Evolutionary conservation across 2,329 filamentous ascomycete genomes (phyloP).

Genomic region (Botryotinia narcissicola): DNA sequence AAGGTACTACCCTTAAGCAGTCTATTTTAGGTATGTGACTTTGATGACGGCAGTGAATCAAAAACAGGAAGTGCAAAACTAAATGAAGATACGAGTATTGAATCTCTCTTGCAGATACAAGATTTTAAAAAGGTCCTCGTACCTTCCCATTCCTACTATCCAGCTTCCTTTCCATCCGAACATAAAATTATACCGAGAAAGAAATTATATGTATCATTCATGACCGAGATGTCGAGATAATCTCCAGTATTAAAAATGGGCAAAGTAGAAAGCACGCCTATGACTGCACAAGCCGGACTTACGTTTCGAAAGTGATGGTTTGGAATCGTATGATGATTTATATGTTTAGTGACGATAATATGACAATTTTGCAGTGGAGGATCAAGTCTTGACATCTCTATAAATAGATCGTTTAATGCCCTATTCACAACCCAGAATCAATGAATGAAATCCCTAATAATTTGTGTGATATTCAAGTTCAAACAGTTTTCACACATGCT

Average conservation of each 20-base stretch:
- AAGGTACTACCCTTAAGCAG: fast-evolving
- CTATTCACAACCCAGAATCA: background rate
- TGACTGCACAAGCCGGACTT: too few species aligned
- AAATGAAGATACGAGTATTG: background rate
- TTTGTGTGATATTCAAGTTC: background rate
- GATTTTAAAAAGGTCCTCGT: background rate
- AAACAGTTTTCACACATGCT: fast-evolving
- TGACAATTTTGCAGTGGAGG: background rate
- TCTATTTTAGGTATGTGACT: fast-evolving
- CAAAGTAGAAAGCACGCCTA: background rate
- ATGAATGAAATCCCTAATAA: background rate
- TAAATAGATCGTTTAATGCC: background rate
- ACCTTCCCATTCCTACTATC: background rate
- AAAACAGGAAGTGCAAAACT: background rate
- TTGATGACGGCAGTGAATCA: fast-evolving
- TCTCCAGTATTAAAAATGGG: background rate
- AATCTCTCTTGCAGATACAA: background rate
- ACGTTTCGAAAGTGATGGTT: too few species aligned
- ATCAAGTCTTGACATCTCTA: background rate
- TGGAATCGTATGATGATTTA: background rate
- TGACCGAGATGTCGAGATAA: fast-evolving
- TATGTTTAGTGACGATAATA: background rate
- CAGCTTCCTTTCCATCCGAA: background rate
- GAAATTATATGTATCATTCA: background rate
- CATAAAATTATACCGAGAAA: background rate